Conservation (phyloP, 352 stramenopile species). For the Globisporangium splendens region DNA sequence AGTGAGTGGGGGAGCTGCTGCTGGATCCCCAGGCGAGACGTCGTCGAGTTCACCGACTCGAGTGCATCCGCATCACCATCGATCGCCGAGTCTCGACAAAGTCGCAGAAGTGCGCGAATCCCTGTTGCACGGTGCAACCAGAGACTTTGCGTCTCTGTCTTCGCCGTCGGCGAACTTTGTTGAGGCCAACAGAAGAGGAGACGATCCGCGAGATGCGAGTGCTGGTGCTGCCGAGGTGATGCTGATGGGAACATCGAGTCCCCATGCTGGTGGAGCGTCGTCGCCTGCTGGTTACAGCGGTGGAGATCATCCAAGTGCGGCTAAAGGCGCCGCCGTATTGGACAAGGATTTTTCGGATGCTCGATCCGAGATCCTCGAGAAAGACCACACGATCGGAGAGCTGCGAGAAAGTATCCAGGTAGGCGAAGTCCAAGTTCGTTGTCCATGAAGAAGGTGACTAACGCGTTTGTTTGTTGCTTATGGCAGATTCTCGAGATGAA, state of each 20-base stretch:
- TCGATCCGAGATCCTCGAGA: slow-evolving; percentile 51
- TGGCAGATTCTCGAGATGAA: slow-evolving; percentile 92
- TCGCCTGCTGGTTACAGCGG: slow-evolving; percentile 4
- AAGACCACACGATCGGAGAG: slow-evolving; percentile 81
- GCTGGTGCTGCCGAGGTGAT: not conserved
- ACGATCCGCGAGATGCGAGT: not conserved
- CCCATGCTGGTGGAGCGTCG: not conserved
- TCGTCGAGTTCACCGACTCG: not conserved
- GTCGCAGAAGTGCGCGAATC: slow-evolving; percentile 36
- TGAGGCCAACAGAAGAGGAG: not conserved
- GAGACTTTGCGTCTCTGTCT: slow-evolving; percentile 14
- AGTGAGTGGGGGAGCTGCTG: not conserved
- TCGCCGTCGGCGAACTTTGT: not conserved
- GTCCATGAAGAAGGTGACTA: not conserved
- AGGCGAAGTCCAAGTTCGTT: not conserved
- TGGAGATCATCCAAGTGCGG: too few relatives aligned
- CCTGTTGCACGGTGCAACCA: slow-evolving; percentile 11
- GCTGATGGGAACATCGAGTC: slow-evolving; percentile 1
- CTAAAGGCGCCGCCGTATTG: too few relatives aligned
- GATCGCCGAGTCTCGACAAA: slow-evolving; percentile 24
- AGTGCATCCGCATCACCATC: slow-evolving; percentile 11
- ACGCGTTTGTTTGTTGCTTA: not conserved
- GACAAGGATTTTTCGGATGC: not conserved
- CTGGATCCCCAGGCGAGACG: slow-evolving; percentile 3
- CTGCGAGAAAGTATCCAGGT: slow-evolving; percentile 86